Base-by-base conservation (phyloP, 139 green algal species). In the Chlamydomonas schloesseri region DNA sequence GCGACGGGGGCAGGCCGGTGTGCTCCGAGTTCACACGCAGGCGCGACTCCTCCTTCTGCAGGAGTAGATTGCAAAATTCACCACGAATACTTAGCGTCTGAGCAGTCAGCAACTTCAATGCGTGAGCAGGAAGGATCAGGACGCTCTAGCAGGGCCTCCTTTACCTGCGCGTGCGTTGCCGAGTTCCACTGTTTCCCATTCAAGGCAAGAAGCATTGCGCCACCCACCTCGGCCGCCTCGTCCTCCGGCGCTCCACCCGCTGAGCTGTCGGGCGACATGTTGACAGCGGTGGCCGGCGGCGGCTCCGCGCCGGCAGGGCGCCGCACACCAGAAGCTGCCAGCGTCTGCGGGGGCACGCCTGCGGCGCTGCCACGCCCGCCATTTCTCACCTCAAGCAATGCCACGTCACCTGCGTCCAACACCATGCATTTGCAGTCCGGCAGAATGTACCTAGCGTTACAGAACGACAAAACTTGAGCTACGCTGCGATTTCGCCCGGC, bases 211-310 rank as follows among this genome's bases (percentile, higher is more conserved):
- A n/a, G n/a, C n/a, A n/a, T n/a, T n/a, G n/a, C n/a, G n/a, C n/a
- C 21, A 5, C 55, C 8, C 10, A 62, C 55, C 55, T 62, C 55
- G 55, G 55, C 55, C 2, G 20, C 65, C 65, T 46, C 58, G 5
- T 72, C 77, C 37, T 82, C 75, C 14, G 57, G 75, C 23, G 62
- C 60, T 2, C 77, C 77, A 6, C 60, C 77, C 0, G 58, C 24
- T 11, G 77, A 83, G 15, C 62, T 73, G 60, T 83, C 77, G 6
- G 77, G 77, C 0, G 77, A 73, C 9, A 46, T 11, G 2, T 62
- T 83, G 18, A 73, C 77, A 28, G 60, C 62, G 5, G 77, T 83
- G 62, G 64, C 77, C 11, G 77, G 77, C 36, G 77, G 77, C 37
- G 77, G 62, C 37, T 83, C 77, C 6, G 62, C 77, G n/a, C 77